Evolutionary conservation across 805 yeast genomes (phyloP).

Genomic region (Myxozyma nipponensis): DNA sequence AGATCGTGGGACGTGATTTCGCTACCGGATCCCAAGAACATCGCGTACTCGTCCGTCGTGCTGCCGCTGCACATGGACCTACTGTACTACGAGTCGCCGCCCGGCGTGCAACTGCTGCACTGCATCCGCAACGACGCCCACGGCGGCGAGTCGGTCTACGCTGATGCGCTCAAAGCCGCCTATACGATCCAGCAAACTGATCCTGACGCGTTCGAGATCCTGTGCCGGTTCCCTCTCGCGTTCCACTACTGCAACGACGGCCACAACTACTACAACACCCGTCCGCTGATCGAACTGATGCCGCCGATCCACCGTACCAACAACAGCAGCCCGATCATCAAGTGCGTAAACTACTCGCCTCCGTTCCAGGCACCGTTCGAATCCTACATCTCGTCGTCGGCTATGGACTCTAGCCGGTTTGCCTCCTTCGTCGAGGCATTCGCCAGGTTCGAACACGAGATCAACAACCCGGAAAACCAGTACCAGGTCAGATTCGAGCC

Average conservation of each 20-base stretch:
- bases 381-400: conserved; percentile 20
- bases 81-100: conserved; percentile 73
- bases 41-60: conserved; percentile 62
- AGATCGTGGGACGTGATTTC: conserved; percentile 62
- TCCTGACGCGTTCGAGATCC: conserved; percentile 59
- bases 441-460: conserved; percentile 55
- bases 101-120: conserved; percentile 71
- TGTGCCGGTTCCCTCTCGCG: conserved; percentile 60
- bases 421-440: conserved; percentile 48
- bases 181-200: conserved; percentile 51
- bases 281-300: conserved; percentile 62
- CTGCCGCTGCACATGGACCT: conserved; percentile 77
- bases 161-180: conserved; percentile 68
- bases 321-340: conserved; percentile 38
- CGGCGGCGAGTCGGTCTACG: conserved; percentile 69
- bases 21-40: conserved; percentile 54
- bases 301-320: conserved; percentile 32
- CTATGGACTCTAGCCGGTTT: conserved; percentile 43
- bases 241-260: conserved; percentile 63
- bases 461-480: conserved; percentile 53
- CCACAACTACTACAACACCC: conserved; percentile 56
- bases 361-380: conserved; percentile 81
- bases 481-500: conserved; percentile 52
- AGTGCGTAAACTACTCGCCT: conserved; percentile 69
- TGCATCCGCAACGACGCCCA: conserved; percentile 43